phyloP scores from a whole-genome alignment of 106 monocot genomes.

The Phalaenopsis aphrodite region DNA sequence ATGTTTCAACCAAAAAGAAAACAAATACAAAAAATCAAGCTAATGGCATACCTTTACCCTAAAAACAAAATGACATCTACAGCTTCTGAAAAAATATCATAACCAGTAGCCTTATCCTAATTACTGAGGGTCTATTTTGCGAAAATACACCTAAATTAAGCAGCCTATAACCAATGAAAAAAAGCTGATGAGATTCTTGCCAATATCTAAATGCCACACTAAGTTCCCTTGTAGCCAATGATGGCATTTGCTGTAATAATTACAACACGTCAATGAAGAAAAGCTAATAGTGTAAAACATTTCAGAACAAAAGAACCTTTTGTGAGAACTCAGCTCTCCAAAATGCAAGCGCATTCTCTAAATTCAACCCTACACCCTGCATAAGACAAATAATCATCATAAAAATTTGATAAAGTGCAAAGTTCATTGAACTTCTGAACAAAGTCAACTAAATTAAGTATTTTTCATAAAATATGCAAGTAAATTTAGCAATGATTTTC shows the following conservation, averaged over 20 bases:
- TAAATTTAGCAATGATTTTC: neutral
- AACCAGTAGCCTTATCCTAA: neutral
- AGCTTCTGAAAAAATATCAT: neutral
- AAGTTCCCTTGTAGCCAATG: neutral
- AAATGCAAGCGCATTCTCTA: conserved; percentile 93
- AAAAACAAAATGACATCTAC: neutral
- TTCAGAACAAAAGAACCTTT: conserved; percentile 41
- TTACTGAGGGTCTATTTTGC: neutral
- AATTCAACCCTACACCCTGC: conserved; percentile 84
- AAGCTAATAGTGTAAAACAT: neutral
- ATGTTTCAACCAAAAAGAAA: neutral
- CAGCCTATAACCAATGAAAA: neutral
- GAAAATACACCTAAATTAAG: neutral
- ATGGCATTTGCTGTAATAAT: neutral
- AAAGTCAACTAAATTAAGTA: neutral
- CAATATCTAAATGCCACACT: neutral
- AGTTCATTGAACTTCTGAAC: conserved; percentile 6
- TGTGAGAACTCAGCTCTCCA: conserved; percentile 82
- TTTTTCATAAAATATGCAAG: neutral
- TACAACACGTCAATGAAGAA: neutral
- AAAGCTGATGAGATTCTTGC: neutral
- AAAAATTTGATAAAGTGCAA: conserved; percentile 1
- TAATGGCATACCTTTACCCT: neutral
- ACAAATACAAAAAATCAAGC: neutral
- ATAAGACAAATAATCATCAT: conserved; percentile 7